These are phyloP conservation scores for Chrysoporthe austroafricana DNA, from an alignment of 2,329 filamentous ascomycete species.

Conservation along the genomic window DNA sequence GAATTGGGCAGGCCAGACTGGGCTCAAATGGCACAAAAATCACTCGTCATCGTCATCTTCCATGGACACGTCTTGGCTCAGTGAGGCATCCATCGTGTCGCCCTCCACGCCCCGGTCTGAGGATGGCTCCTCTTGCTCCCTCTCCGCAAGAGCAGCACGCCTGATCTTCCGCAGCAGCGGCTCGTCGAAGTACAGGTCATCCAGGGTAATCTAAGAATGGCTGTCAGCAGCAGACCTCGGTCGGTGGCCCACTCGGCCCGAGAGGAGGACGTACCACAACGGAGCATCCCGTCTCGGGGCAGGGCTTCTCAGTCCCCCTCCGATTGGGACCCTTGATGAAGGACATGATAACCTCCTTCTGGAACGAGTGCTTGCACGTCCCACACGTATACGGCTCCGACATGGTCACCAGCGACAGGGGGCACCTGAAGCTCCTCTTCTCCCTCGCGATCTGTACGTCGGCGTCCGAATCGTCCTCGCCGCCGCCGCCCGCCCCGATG, in stretches of 20 bases:
- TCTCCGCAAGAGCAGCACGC: conserved; percentile 52
- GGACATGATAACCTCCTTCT: conserved; percentile 65
- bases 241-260: background rate
- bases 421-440: conserved; percentile 69
- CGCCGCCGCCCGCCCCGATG: conserved; percentile 34
- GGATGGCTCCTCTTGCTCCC: conserved; percentile 47
- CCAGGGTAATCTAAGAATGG: conserved; percentile 42
- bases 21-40: background rate
- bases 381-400: conserved; percentile 67
- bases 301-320: conserved; percentile 47
- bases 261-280: conserved; percentile 47
- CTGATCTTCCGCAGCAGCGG: conserved; percentile 61
- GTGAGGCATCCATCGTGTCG: background rate
- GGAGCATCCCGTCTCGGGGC: conserved; percentile 68
- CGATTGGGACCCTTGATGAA: conserved; percentile 44
- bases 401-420: conserved; percentile 67
- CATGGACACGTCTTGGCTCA: background rate
- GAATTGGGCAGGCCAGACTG: background rate
- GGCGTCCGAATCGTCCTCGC: conserved; percentile 61
- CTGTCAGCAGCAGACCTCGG: conserved; percentile 11
- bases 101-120: conserved; percentile 40
- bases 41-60: background rate
- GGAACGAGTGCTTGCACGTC: conserved; percentile 74
- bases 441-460: conserved; percentile 70
- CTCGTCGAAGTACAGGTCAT: conserved; percentile 61